These are phyloP conservation scores for Aspergillus ostianus DNA, from an alignment of 495 filamentous ascomycete species.

Conservation along the genomic window DNA sequence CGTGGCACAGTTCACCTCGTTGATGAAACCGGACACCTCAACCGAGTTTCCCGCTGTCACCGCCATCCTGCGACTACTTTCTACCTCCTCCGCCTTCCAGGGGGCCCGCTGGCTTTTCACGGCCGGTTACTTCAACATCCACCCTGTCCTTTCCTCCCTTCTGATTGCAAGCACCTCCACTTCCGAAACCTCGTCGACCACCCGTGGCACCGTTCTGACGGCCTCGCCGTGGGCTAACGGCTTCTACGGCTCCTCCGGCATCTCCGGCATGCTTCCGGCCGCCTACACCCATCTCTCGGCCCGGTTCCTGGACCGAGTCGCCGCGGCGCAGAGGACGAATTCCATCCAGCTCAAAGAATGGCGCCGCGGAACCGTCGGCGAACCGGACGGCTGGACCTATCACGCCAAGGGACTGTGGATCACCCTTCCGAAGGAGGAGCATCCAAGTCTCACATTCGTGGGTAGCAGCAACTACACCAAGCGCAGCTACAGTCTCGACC, in stretches of 20 bases:
- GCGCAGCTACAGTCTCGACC: conserved; percentile 83
- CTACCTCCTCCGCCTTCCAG: conserved; percentile 52
- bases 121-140: conserved; percentile 97
- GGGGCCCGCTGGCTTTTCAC: conserved; percentile 89
- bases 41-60: conserved; percentile 84
- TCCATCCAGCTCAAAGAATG: conserved; percentile 82
- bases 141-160: conserved; percentile 72
- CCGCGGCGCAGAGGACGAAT: conserved; percentile 55
- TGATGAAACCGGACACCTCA: conserved; percentile 74
- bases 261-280: conserved; percentile 84
- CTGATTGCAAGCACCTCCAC: conserved; percentile 61
- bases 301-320: conserved; percentile 72
- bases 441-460: conserved; percentile 76
- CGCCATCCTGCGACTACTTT: conserved; percentile 66
- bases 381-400: conserved; percentile 90
- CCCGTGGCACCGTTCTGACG: conserved; percentile 80
- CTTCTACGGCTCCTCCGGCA: conserved; percentile 85
- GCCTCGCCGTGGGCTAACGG: conserved; percentile 95
- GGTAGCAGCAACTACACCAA: conserved; percentile 97
- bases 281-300: conserved; percentile 88
- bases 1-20: conserved; percentile 75
- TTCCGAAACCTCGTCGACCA: conserved; percentile 28
- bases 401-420: conserved; percentile 98
- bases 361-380: conserved; percentile 75
- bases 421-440: conserved; percentile 57